phyloP scores from a whole-genome alignment of 768 basidiomycete genomes.

The Naganishia friedmannii region DNA sequence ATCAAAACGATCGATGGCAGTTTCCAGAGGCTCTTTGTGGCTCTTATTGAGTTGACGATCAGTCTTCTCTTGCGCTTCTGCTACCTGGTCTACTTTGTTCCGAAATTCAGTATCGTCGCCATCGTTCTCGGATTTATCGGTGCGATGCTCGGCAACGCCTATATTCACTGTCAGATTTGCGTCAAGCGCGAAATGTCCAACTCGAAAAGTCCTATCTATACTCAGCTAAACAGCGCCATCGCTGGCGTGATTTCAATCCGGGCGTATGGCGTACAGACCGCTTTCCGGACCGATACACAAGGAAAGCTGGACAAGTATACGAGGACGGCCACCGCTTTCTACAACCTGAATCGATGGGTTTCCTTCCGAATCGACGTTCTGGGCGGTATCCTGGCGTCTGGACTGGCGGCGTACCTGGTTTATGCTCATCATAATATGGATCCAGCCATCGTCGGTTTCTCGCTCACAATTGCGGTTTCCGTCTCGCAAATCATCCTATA shows the following conservation, averaged over 20 bases:
- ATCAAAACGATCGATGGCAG: conserved; percentile 48
- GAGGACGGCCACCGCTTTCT: conserved; percentile 49
- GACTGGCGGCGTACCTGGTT: conserved; percentile 61
- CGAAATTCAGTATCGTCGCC: conserved; percentile 46
- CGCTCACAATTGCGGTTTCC: conserved; percentile 49
- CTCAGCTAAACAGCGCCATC: conserved; percentile 62
- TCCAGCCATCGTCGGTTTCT: conserved; percentile 51
- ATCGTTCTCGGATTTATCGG: conserved; percentile 54
- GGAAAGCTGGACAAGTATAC: conserved; percentile 58
- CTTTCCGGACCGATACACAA: conserved; percentile 56
- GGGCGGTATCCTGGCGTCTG: conserved; percentile 60
- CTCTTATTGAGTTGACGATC: conserved; percentile 42
- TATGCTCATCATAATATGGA: conserved; percentile 50
- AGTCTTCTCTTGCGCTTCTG: conserved; percentile 44
- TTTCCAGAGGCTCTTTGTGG: conserved; percentile 38
- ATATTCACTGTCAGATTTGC: conserved; percentile 61
- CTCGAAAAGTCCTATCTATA: conserved; percentile 56
- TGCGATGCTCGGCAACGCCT: conserved; percentile 57
- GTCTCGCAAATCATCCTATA: conserved; percentile 47
- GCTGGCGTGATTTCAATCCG: conserved; percentile 61
- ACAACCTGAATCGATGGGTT: conserved; percentile 57
- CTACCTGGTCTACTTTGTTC: conserved; percentile 44
- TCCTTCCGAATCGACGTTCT: conserved; percentile 62
- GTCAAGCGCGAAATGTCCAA: conserved; percentile 55
- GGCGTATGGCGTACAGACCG: conserved; percentile 63